Evolutionary conservation across 1,284 basidiomycete species (phyloP), one percentile per base, ranked within the genome.

Genomic region (Ceratobasidium sp.): DNA sequence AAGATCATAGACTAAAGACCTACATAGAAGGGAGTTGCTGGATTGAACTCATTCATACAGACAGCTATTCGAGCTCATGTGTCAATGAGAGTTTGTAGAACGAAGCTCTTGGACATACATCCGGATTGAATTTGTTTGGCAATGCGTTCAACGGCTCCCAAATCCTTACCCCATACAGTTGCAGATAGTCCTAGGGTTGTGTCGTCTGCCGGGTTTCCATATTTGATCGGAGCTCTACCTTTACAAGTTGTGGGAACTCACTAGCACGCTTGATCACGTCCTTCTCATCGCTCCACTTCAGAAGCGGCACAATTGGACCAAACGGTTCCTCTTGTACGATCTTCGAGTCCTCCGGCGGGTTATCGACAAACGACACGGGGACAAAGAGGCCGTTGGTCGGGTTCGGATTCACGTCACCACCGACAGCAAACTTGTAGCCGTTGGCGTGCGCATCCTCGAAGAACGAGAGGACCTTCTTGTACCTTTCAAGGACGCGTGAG

Each of bases 291-390:
- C 32, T 60, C 69, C 69, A 71, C 32, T 71, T 71, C 55, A 71
- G 52, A 14, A 71, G 26, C 6, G 69, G 69, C 16, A 71, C 55
- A 28, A 71, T 71, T 6, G 69, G 69, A 8, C 69, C 69, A 59
- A 71, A 71, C n/a, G 69, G 69, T n/a, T 71, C 69, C 69, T 71
- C 69, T 3, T 45, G 69, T 4, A 71, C 69, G 23, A 71, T 59
- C 57, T 71, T 71, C 18, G 69, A 59, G 48, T 71, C 23, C 12
- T 71, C 69, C 1, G 69, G 69, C 2, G 69, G 69, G 48, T 71
- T 71, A 21, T 71, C 69, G 26, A 71, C 57, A n/a, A 71, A n/a
- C 8, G 69, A 71, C 16, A 71, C 32, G 3, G 69, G 69, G n/a
- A 60, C 34, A 36, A 60, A 71, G 2, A 71, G 34, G 8, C 69